Percentiles rank a stretch among this genome's conserved stretches.
Conservation (phyloP, 2,329 filamentous ascomycete species). For the Arthrobotrys sinensis region DNA sequence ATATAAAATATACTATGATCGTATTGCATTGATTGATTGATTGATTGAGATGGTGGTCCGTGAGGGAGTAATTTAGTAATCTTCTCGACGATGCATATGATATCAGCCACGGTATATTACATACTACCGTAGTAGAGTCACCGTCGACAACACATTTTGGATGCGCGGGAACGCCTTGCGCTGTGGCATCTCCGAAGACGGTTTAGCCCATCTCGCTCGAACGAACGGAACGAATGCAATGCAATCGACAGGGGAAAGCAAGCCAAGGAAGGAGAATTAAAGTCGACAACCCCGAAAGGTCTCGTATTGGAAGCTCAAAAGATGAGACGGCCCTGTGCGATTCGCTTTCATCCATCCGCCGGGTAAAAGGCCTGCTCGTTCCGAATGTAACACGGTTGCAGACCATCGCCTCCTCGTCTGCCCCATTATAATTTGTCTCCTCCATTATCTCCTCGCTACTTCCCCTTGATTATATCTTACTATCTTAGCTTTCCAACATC, state of each 20-base stretch:
- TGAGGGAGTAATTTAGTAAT: too few species aligned
- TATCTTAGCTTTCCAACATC: neutral
- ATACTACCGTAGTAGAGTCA: too few species aligned
- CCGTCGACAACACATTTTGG: slow-evolving; percentile 24
- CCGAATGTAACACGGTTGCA: slow-evolving; percentile 51
- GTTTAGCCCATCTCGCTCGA: neutral
- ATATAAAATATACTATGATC: too few species aligned
- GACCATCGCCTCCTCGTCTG: neutral
- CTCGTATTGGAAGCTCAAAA: slow-evolving; percentile 2
- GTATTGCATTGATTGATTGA: too few species aligned
- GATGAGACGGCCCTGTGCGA: neutral
- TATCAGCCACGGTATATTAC: too few species aligned
- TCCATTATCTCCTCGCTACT: neutral
- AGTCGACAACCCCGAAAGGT: neutral
- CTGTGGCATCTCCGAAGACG: slow-evolving; percentile 38
- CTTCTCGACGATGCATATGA: neutral
- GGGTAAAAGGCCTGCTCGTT: slow-evolving; percentile 39
- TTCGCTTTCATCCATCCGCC: slow-evolving; percentile 38
- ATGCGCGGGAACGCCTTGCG: neutral
- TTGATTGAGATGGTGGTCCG: too few species aligned
- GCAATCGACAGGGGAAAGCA: slow-evolving; percentile 15
- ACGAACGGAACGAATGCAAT: neutral
- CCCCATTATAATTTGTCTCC: neutral
- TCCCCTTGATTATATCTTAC: neutral
- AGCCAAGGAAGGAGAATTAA: neutral